Base-by-base conservation (phyloP, 2,329 filamentous ascomycete species). In the Akanthomyces muscarius region DNA sequence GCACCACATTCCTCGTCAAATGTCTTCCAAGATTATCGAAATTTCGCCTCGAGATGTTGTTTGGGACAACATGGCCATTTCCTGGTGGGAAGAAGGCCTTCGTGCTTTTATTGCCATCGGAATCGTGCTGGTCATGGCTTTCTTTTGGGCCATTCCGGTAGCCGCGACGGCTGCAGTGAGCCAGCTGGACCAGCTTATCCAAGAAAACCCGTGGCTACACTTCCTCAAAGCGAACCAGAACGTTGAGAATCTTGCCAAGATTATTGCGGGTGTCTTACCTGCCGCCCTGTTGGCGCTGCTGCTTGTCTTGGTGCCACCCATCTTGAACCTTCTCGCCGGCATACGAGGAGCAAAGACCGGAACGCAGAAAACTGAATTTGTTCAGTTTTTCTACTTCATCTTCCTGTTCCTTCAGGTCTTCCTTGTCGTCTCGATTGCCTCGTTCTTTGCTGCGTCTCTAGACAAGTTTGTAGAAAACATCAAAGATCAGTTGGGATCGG, bases 401-500 rank as follows among this genome's bases (percentile, higher is more conserved):
- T 99, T 99, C 75, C 81, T 98, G 2, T 98, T 99, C 74, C 87
- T 97, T 50, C 93, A 98, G 73, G 84, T 98, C 54, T 98, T 99
- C 79, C 81, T 99, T 30, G 89, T 99, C 59, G 92, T 97, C 44
- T 94, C 92, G 0, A 86, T 99, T 60, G 87, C 92, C 2, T 89
- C 88, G 13, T 90, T 90, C 73, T 84, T 92, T 57, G 73, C 74
- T 0, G 85, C 88, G 2, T 84, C 86, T 0, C 80, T 94, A 50
- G 78, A 85, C 21, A 79, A 84, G n/a, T 73, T 95, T 13, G 79
- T 89, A 4, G 75, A 85, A 42, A 76, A 83, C 30, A 68, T 83
- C n/a, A 36, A 14, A 8, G 71, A 76, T 11, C 45, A 73, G 25
- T 64, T 82, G 4, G 51, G 71, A 3, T 82, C 91, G 52, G 87